Base-by-base conservation (phyloP, 2,329 filamentous ascomycete species). In the Ascochyta rabiei region DNA sequence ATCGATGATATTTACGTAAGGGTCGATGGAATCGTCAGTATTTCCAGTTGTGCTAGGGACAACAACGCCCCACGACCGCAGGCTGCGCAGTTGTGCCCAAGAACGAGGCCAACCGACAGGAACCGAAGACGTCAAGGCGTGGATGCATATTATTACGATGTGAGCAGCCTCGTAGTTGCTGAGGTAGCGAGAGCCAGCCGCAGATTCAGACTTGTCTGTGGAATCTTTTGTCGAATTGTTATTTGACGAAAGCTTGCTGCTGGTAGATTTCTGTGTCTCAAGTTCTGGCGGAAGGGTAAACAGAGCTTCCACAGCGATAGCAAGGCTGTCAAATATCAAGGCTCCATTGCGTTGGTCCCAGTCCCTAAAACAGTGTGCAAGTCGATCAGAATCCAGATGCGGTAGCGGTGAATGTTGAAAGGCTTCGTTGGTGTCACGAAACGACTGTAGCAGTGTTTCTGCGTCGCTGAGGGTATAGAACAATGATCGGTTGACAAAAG, bases 131-230 rank as follows among this genome's bases (percentile, higher is more conserved):
- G 71, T 75, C 57, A 79, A 55, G 31, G 75, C 74, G 47, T 77
- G 72, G 12, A 79, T 69, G 38, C 75, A 74, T 34, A 79, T 68
- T 58, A 76, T 73, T 28, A 75, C 65, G 6, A 79, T 70, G 44
- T 77, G 76, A 34, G 74, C 75, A 19, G 75, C 75, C 46, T 79
- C 74, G 2, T 61, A 28, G 43, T 74, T 70, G 16, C 46, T 59
- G 7, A 76, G 46, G 59, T 74, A 75, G 4, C 61, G 59, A 33
- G 54, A 39, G 34, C 24, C 5, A 35, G 37, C 18, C 23, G 28
- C 3, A 12, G 9, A 15, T 8, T 46, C 39, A 4, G 26, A n/a
- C 1, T 35, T 35, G 13, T 30, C 13, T 13, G 43, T 10, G 0
- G 37, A 21, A 3, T 37, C 28, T 10, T 51, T 50, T 7, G 34